Conservation (phyloP, 768 basidiomycete genomes). For the Chlorophyllum brunneum region DNA sequence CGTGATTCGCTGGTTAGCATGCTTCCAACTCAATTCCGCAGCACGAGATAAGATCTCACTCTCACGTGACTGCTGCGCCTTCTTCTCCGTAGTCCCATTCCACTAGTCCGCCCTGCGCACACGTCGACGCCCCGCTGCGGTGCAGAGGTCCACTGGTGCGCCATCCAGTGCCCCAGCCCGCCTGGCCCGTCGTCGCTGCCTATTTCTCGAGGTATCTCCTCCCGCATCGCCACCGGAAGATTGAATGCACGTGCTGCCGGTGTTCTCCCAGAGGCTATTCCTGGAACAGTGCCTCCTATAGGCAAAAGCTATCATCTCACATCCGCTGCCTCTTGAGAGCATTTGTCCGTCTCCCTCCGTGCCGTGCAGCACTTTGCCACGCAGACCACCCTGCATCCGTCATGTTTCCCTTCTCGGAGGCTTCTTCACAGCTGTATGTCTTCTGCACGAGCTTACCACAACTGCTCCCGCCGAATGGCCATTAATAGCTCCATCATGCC, state of each 20-base stretch:
- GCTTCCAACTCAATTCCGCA: constrained; percentile 13
- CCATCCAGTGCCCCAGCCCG: no score
- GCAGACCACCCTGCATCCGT: neutral
- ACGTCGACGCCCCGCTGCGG: neutral
- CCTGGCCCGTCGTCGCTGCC: no score
- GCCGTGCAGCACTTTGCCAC: neutral
- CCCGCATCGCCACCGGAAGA: constrained; percentile 9
- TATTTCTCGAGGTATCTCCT: no score
- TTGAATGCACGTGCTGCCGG: neutral
- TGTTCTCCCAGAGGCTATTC: constrained; percentile 9
- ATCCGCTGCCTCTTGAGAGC: constrained; percentile 10
- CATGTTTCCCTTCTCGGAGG: no score
- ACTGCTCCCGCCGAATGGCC: no score
- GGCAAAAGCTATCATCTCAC: neutral
- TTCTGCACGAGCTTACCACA: no score
- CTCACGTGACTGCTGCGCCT: constrained; percentile 13
- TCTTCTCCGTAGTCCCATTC: constrained; percentile 7
- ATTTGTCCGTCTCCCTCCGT: neutral
- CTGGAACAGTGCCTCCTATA: constrained; percentile 4
- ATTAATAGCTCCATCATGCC: no score
- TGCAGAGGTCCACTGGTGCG: neutral
- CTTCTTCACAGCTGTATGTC: no score
- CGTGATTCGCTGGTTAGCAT: constrained; percentile 5
- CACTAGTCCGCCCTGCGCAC: neutral
- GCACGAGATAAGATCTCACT: constrained; percentile 14